Evolutionary conservation across 768 basidiomycete genomes (phyloP), one percentile per base, ranked within the genome.

Genomic region (Kondoa malvinella): DNA sequence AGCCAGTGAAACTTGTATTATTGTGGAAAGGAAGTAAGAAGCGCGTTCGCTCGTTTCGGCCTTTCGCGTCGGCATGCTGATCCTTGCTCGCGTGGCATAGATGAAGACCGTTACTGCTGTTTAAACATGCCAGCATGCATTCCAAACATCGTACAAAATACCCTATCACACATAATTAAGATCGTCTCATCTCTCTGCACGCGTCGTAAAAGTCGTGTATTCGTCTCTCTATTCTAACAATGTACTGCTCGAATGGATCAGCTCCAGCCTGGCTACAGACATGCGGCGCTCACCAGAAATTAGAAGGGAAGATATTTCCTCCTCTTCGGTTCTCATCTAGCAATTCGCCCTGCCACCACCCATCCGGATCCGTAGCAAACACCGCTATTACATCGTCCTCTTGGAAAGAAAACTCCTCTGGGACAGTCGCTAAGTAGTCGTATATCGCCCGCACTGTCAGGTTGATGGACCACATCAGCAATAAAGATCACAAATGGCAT

Each of bases 391-490:
- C 88, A 77, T 97, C 94, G 1, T 88, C 89, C 26, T 85, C 81
- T 75, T 92, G 89, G 84, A 97, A 96, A 76, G 92, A 88, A 76
- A 97, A 96, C 78, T 96, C 94, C 75, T 92, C 90, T 1, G 88
- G 86, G 70, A 87, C 88, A 14, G 86, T 85, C 17, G 88, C 89
- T 0, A 78, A 78, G 73, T 92, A 92, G 76, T 91, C 87, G 75
- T 89, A 94, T 71, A 92, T 78, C 50, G 91, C 91, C 80, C 89
- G 88, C 69, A 92, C 89, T 73, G 89, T 92, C 79, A 95, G 94
- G 73, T 92, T 74, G 33, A 96, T 87, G 0, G 84, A 83, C 50
- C 80, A 80, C 1, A 21, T 57, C 12, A 25, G 26, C 15, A 63
- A 29, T 17, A 63, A 31, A 29, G 3, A 33, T 21, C 32, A 40